A percentile compares a stretch with the other conserved stretches of the same genome.
Conservation (phyloP, 116 monocot species). For the Zostera marina region DNA sequence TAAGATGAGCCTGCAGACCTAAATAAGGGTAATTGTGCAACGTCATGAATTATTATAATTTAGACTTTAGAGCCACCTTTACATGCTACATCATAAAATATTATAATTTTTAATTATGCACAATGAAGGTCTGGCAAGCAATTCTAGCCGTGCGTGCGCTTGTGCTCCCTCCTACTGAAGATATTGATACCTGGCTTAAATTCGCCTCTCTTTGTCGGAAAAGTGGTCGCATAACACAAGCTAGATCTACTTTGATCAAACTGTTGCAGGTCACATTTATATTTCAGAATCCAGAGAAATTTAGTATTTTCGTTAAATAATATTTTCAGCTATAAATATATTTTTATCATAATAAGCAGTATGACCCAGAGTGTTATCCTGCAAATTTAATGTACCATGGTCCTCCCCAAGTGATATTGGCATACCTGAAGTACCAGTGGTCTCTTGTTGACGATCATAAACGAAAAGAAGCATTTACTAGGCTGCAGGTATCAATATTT, state of each 20-base stretch:
- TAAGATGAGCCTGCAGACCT: too few species aligned
- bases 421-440: conserved; percentile 95
- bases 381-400: conserved; percentile 35
- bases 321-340: not conserved
- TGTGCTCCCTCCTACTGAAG: conserved; percentile 89
- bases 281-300: not conserved
- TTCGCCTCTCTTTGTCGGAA: conserved; percentile 95
- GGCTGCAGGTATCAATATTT: conserved; percentile 45
- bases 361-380: conserved; percentile 65
- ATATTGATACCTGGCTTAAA: conserved; percentile 97
- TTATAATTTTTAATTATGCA: not conserved
- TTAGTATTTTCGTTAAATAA: not conserved
- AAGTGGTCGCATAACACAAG: conserved; percentile 86
- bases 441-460: conserved; percentile 85
- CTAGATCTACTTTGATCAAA: conserved; percentile 86
- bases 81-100: too few species aligned
- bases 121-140: conserved; percentile 83
- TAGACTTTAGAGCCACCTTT: too few species aligned
- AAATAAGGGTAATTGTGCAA: too few species aligned
- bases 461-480: conserved; percentile 63
- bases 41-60: too few species aligned
- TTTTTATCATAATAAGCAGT: conserved; percentile 23
- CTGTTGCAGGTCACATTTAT: conserved; percentile 56
- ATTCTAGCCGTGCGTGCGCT: conserved; percentile 80
- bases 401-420: conserved; percentile 69